These are phyloP conservation scores for Litchi chinensis DNA, from an alignment of 345 rosid genomes.

Conservation along the genomic window DNA sequence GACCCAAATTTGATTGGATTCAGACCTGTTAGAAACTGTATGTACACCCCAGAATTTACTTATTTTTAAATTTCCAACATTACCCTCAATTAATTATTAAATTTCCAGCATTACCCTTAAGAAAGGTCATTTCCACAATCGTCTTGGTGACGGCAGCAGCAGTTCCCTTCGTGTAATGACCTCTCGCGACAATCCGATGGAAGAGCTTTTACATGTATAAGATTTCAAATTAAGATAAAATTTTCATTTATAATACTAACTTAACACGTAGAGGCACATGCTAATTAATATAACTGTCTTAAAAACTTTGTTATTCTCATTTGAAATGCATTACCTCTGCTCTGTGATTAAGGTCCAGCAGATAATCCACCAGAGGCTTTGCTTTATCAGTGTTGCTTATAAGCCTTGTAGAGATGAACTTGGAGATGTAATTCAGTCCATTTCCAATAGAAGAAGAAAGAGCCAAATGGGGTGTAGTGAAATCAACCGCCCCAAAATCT, in stretches of 20 bases:
- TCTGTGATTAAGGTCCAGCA: conserved; percentile 62
- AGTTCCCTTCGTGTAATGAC: conserved; percentile 95
- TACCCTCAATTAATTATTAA: no score
- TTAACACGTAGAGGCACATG: no score
- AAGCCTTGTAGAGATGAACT: conserved; percentile 62
- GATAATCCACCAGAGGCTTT: conserved; percentile 59
- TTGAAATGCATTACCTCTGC: conserved; percentile 58
- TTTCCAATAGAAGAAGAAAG: conserved; percentile 85
- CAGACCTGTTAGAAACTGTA: no score
- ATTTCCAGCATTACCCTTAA: no score
- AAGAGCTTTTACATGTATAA: conserved; percentile 45
- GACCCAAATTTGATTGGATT: no score
- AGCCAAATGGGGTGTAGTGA: conserved; percentile 58
- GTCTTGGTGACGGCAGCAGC: conserved; percentile 92
- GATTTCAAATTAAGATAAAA: no score
- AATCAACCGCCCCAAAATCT: conserved; percentile 79
- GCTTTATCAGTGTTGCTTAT: conserved; percentile 34
- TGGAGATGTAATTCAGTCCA: conserved; percentile 67
- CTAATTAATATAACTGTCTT: no score
- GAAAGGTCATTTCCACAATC: conserved; percentile 50
- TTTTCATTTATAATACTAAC: no score
- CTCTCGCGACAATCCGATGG: conserved; percentile 97
- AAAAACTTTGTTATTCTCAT: no score
- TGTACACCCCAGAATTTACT: no score
- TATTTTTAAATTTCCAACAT: no score